Percentiles rank a stretch among this genome's conserved stretches.
Conservation (phyloP, 495 filamentous ascomycete species). For the Aspergillus incahuasiensis region DNA sequence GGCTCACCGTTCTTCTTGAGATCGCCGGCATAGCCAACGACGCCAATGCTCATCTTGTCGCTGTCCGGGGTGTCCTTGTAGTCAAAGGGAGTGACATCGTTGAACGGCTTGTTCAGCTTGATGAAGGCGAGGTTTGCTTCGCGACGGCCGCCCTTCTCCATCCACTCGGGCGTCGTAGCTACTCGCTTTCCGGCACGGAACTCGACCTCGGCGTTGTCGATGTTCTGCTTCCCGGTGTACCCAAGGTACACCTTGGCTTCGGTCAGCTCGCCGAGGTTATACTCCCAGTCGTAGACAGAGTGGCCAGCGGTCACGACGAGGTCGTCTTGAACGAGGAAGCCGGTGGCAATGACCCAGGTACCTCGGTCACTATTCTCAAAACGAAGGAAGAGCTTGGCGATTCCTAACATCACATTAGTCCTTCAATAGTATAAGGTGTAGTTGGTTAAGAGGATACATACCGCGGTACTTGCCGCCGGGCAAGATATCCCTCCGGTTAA, state of each 20-base stretch:
- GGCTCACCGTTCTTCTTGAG: neutral
- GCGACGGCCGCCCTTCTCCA: neutral
- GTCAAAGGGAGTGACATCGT: neutral
- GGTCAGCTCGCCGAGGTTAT: neutral
- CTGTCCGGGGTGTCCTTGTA: neutral
- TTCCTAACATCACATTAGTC: neutral
- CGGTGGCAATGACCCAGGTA: neutral
- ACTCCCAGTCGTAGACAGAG: neutral
- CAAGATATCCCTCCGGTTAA: neutral
- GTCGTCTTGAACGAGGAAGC: neutral
- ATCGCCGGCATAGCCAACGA: neutral
- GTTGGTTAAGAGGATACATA: neutral
- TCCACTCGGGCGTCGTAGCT: neutral
- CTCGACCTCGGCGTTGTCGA: neutral
- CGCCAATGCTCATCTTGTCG: neutral
- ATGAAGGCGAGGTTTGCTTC: neutral
- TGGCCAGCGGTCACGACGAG: neutral
- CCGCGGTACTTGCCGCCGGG: neutral
- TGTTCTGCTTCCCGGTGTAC: neutral
- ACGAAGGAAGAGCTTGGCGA: neutral
- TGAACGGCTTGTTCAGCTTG: neutral
- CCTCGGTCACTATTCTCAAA: neutral
- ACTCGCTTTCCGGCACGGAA: neutral
- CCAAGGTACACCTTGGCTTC: neutral
- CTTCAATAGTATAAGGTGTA: neutral